Evolutionary conservation across 768 basidiomycete species (phyloP), one percentile per base, ranked within the genome.

Genomic region (Hericium rajendrae): DNA sequence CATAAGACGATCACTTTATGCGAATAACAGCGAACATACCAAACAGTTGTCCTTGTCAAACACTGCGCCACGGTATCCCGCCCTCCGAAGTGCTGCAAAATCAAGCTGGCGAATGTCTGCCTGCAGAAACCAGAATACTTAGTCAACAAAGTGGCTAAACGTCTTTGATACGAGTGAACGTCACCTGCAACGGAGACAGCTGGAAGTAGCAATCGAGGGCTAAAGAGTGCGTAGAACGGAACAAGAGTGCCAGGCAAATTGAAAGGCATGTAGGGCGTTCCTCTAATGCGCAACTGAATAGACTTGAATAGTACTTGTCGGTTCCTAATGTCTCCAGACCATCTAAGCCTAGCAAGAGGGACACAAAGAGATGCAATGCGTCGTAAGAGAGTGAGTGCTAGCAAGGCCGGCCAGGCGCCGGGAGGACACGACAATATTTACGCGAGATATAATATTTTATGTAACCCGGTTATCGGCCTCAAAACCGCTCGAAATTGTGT

Each of bases 21-120:
- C 28, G 6, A 32, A 28, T 8, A 1, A 38, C 51, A 51, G 4
- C 16, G 3, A 32, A 73, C 86, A 28, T 61, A 91, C 95, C 62
- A 98, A 72, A 67, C 95, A 98, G 65, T 99, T 98, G 67, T 99
- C 95, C 72, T 98, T 97, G 78, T 98, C 95, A 63, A 98, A 88
- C 1, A 99, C 83, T 3, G 87, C 90, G n/a, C 89, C 93, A 49
- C 83, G 81, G 68, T 91, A 94, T 4, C 94, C 93, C 8, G 84
- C 82, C 57, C 76, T 75, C 57, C 79, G 79, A 40, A 98, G 74
- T 39, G 83, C 83, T 9, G 63, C 63, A 75, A 91, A 93, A 70
- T 94, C 82, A 65, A 94, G 76, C 62, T 86, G 78, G 76, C 90
- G 88, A 64, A 94, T 91, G 68, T 91, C 91, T 89, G 77, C 68